Percentiles rank a stretch among this genome's conserved stretches.
phyloP scores from a whole-genome alignment of 345 rosid genomes.

The Hibiscus syriacus region DNA sequence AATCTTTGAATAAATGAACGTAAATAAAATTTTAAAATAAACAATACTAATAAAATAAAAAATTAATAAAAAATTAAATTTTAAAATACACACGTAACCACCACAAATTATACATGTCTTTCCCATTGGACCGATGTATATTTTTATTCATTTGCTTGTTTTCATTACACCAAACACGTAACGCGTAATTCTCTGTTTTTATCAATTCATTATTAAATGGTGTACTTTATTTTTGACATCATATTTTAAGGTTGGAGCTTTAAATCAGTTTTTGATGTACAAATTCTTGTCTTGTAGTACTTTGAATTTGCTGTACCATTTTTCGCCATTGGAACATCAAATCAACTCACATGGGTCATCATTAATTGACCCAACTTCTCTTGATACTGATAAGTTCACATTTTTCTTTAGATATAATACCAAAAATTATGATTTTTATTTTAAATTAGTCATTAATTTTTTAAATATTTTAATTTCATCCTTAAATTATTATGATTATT shows the following conservation, averaged over 20 bases:
- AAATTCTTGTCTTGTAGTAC: constrained; percentile 7
- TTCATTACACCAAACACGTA: constrained; percentile 25
- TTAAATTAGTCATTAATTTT: too few relatives aligned
- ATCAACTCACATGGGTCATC: constrained; percentile 32
- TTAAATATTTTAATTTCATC: too few relatives aligned
- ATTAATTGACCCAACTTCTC: constrained; percentile 6
- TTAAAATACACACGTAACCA: too few relatives aligned
- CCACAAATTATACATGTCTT: too few relatives aligned
- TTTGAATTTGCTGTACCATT: constrained; percentile 17
- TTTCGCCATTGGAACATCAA: constrained; percentile 17
- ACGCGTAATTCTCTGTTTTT: constrained; percentile 15
- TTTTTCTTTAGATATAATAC: too few relatives aligned
- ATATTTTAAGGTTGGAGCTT: neutral
- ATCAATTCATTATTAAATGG: neutral
- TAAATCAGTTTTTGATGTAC: neutral
- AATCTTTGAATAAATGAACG: too few relatives aligned
- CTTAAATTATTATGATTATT: too few relatives aligned
- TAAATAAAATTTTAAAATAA: too few relatives aligned
- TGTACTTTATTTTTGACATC: neutral
- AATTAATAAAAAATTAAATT: too few relatives aligned
- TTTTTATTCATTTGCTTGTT: neutral
- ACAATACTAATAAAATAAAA: too few relatives aligned
- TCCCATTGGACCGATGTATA: too few relatives aligned
- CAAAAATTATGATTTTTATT: too few relatives aligned
- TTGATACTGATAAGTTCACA: neutral